Percentiles rank a stretch among this genome's conserved stretches.
These are phyloP conservation scores for Salvia rosmarinus DNA, from an alignment of 257 asterid genomes.

Conservation along the genomic window DNA sequence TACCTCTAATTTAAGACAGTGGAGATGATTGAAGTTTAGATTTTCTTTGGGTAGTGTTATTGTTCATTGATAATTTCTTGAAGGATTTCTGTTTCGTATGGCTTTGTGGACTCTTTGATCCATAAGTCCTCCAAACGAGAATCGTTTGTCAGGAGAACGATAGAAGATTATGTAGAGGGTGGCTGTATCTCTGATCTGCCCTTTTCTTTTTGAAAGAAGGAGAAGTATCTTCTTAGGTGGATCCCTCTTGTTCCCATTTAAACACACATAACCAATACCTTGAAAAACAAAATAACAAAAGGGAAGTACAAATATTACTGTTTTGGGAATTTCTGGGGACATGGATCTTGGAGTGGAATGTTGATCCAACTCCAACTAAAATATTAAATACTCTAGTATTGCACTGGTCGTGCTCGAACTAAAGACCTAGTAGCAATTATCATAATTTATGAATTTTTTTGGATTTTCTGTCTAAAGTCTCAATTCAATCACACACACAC, in stretches of 20 bases:
- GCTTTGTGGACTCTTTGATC: neutral
- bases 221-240: neutral
- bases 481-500: conserved; percentile 6
- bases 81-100: too few species aligned
- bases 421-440: neutral
- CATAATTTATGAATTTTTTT: neutral
- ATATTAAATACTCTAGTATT: conserved; percentile 8
- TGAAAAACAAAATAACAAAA: neutral
- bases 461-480: neutral
- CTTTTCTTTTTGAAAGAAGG: neutral
- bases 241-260: neutral
- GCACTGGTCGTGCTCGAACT: neutral
- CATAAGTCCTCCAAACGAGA: too few species aligned
- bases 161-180: neutral
- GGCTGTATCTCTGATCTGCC: neutral
- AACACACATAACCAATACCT: neutral
- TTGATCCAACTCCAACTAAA: conserved; percentile 11
- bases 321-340: conserved; percentile 8
- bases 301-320: neutral
- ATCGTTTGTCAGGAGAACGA: too few species aligned
- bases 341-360: neutral
- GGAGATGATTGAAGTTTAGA: too few species aligned
- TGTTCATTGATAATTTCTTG: too few species aligned
- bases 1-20: neutral
- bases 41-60: neutral